Conservation (phyloP, 1,139 yeast genomes). For the Petasospora rhodanensis region DNA sequence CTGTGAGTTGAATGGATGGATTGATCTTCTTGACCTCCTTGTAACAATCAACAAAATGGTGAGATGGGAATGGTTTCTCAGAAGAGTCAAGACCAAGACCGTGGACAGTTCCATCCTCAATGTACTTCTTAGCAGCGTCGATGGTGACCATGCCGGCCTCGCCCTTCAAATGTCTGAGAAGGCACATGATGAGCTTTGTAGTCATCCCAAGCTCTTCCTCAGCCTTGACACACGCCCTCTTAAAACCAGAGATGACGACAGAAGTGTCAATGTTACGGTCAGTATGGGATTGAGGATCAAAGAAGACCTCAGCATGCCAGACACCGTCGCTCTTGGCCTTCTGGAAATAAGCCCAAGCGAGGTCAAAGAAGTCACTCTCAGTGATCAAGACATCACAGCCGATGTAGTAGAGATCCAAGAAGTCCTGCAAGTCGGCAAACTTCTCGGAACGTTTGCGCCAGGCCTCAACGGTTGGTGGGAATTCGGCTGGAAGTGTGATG, state of each 20-base stretch:
- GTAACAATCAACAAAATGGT: slow-evolving; percentile 60
- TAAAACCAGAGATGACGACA: slow-evolving; percentile 58
- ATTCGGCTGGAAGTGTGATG: slow-evolving; percentile 51
- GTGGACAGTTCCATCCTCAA: slow-evolving; percentile 51
- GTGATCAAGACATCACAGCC: slow-evolving; percentile 68
- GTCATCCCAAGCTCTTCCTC: slow-evolving; percentile 53
- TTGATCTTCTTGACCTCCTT: slow-evolving; percentile 38
- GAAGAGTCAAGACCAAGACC: slow-evolving; percentile 78
- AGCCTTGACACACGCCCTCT: slow-evolving; percentile 60
- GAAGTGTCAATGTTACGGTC: slow-evolving; percentile 59
- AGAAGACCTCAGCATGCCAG: slow-evolving; percentile 65
- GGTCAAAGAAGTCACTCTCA: slow-evolving; percentile 65
- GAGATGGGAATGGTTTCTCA: slow-evolving; percentile 73
- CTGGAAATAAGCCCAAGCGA: slow-evolving; percentile 69
- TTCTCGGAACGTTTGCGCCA: slow-evolving; percentile 54
- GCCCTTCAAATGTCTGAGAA: slow-evolving; percentile 68
- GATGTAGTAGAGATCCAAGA: slow-evolving; percentile 69
- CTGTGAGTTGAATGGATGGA: slow-evolving; percentile 59
- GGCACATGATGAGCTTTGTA: slow-evolving; percentile 72
- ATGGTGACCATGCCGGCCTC: slow-evolving; percentile 53
- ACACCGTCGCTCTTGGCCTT: slow-evolving; percentile 61
- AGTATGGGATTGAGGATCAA: slow-evolving; percentile 81
- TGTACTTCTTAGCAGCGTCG: slow-evolving; percentile 44
- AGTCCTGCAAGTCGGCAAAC: slow-evolving; percentile 69
- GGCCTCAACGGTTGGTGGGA: slow-evolving; percentile 51